These are phyloP conservation scores for Apiospora phragmitis DNA, from an alignment of 2,329 filamentous ascomycete genomes.

Conservation along the genomic window DNA sequence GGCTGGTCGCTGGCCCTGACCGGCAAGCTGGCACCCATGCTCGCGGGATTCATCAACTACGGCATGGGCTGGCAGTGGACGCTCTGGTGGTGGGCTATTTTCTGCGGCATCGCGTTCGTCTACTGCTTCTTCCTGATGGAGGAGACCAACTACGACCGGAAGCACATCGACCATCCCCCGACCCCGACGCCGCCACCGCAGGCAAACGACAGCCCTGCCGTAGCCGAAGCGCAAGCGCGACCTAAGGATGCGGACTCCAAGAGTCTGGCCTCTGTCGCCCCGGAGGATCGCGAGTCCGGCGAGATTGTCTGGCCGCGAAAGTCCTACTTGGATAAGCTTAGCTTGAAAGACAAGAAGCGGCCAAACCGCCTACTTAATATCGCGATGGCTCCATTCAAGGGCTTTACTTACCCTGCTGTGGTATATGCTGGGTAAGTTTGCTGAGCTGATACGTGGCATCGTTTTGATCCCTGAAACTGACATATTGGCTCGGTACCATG, in stretches of 20 bases:
- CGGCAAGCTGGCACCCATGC: conserved; percentile 34
- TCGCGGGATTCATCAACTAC: conserved; percentile 35
- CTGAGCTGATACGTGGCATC: neutral
- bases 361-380: conserved; percentile 39
- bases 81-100: conserved; percentile 29
- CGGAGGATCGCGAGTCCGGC: conserved; percentile 27
- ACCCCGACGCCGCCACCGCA: neutral
- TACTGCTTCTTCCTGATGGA: conserved; percentile 53
- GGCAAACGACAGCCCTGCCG: neutral
- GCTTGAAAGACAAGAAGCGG: conserved; percentile 35
- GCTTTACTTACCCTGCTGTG: conserved; percentile 30
- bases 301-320: conserved; percentile 35
- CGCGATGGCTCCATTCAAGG: conserved; percentile 31
- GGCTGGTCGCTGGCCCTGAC: conserved; percentile 28
- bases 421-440: conserved; percentile 39
- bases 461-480: neutral
- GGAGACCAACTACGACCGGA: conserved; percentile 49
- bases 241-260: conserved; percentile 13
- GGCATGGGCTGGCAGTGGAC: conserved; percentile 32
- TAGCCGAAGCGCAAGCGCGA: conserved; percentile 11
- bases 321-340: conserved; percentile 37
- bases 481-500: neutral
- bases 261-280: conserved; percentile 11
- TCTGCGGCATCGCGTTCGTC: conserved; percentile 28
- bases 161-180: conserved; percentile 12